These are phyloP conservation scores for Cyamopsis tetragonoloba DNA, from an alignment of 306 rosid species.

Conservation along the genomic window DNA sequence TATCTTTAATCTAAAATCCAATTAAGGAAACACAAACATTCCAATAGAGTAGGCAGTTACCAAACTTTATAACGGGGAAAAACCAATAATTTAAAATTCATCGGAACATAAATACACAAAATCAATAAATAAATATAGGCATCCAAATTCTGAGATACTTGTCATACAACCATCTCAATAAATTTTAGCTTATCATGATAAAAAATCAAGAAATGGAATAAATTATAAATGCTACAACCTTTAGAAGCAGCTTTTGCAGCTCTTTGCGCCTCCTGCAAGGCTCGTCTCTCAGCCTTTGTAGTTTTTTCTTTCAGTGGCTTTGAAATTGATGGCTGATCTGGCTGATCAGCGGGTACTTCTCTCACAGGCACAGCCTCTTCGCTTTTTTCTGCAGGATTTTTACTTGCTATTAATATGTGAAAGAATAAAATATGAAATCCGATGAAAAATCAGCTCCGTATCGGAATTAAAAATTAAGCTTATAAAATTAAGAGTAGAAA, in stretches of 20 bases:
- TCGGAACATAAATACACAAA: background rate
- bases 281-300: constrained; percentile 81
- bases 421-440: background rate
- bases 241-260: constrained; percentile 72
- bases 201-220: background rate
- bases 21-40: background rate
- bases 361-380: constrained; percentile 28
- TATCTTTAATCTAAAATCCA: background rate
- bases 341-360: constrained; percentile 30
- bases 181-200: background rate
- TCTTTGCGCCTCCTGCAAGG: constrained; percentile 86
- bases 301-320: constrained; percentile 53
- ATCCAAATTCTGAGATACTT: background rate
- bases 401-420: background rate
- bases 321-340: constrained; percentile 31
- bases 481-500: background rate
- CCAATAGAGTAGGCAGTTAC: background rate
- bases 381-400: constrained; percentile 50
- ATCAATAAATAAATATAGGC: background rate
- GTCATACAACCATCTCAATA: background rate
- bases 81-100: background rate
- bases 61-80: background rate
- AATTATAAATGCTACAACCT: constrained; percentile 39
- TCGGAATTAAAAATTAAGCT: background rate
- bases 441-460: constrained; percentile 1